Evolutionary conservation across 352 stramenopile species (phyloP), one percentile per base, ranked within the genome.

Genomic region (Globisporangium carolinianum): DNA sequence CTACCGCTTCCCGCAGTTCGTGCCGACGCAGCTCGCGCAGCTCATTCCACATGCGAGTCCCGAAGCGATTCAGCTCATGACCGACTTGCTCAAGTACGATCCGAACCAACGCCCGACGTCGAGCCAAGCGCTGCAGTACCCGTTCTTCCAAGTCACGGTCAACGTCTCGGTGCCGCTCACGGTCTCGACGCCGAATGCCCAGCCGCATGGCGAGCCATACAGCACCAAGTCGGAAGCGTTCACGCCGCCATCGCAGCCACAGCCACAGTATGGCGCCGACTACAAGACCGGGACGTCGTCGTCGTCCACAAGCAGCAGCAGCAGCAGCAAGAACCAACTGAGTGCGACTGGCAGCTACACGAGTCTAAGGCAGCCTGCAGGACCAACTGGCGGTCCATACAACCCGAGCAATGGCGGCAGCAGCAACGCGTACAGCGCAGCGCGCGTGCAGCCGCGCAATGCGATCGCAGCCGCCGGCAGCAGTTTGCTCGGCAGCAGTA

Each of bases 1-100:
- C 65, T 98, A 98, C 60, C 77, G 86, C 3, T 98, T 98, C 67
- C 95, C 95, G 15, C 88, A 98, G 51, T 98, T 98, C 55, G 86
- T 97, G 15, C 79, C 88, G 14, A 97, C 90, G 32, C 76, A 87
- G 12, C 67, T 98, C 32, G 71, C 70, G 36, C 80, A 93, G 42
- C 67, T 98, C 17, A 96, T 98, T 43, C 94, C 91, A 1, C 83
- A 97, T 60, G 94, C 91, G 0, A 91, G 79, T 58, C 75, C 82
- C 9, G 90, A 98, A 58, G 91, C 87, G 17, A 81, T 97, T 58
- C 86, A 96, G 53, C 73, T 98, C 14, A 97, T 98, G 79, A 84
- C 73, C 36, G 87, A 97, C 57, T 66, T 98, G 48, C 72, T 98
- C 37, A 87, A 95, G 60, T 98, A 90, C 59, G 91, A 98, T 71